Conservation (phyloP, 768 basidiomycete species). For the Tylopilus subfusipes region DNA sequence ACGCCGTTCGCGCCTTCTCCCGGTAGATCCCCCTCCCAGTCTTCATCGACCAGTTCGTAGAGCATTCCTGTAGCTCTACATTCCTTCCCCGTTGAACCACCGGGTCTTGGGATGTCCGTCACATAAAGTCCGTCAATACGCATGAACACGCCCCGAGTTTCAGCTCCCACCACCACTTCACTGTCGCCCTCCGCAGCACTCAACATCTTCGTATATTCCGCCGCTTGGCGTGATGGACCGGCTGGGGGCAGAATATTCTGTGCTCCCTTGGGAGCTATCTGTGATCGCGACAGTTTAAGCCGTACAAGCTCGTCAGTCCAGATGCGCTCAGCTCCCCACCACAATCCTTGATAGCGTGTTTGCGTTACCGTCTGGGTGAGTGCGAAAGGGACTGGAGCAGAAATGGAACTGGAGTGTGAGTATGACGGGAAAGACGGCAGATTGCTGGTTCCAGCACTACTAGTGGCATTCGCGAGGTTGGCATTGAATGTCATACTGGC, state of each 20-base stretch:
- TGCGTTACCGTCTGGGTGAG: conserved; percentile 41
- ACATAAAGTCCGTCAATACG: conserved; percentile 61
- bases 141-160: conserved; percentile 66
- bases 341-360: conserved; percentile 71
- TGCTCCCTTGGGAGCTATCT: conserved; percentile 64
- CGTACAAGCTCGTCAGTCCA: conserved; percentile 86
- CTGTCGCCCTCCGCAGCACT: neutral
- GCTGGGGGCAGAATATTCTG: conserved; percentile 59
- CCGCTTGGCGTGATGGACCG: conserved; percentile 41
- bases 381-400: conserved; percentile 16
- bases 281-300: conserved; percentile 63
- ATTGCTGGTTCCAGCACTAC: conserved; percentile 10
- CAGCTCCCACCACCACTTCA: conserved; percentile 23
- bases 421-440: neutral
- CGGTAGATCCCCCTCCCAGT: conserved; percentile 50
- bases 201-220: conserved; percentile 27
- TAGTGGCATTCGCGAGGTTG: conserved; percentile 15
- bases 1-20: conserved; percentile 12
- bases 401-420: conserved; percentile 4
- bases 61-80: conserved; percentile 70
- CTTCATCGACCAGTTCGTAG: conserved; percentile 74
- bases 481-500: conserved; percentile 44
- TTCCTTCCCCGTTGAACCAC: conserved; percentile 47
- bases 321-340: conserved; percentile 88
- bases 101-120: conserved; percentile 46